Evolutionary conservation across 2,329 filamentous ascomycete genomes (phyloP).

Genomic region (Aspergillus japonicus): DNA sequence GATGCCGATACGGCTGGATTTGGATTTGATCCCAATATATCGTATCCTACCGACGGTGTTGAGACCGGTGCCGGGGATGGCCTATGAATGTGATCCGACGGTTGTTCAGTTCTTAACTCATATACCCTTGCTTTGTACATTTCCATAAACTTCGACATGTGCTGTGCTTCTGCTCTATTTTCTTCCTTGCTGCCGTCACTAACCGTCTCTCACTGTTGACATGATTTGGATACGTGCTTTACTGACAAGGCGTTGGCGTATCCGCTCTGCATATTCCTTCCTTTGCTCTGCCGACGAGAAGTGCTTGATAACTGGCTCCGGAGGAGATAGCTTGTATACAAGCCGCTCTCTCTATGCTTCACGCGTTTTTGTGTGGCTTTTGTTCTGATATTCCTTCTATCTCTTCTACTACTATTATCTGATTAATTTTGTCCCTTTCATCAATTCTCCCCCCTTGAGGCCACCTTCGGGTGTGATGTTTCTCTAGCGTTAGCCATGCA

Average conservation of each 20-base stretch:
- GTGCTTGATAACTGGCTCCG: constrained; percentile 13
- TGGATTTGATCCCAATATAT: constrained; percentile 43
- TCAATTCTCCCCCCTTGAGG: constrained; percentile 16
- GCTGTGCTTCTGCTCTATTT: constrained; percentile 15
- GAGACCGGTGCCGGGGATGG: constrained; percentile 42
- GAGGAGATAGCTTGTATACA: constrained; percentile 15
- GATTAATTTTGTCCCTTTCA: constrained; percentile 16
- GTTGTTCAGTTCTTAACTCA: constrained; percentile 35
- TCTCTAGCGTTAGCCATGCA: constrained; percentile 17
- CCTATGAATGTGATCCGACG: constrained; percentile 37
- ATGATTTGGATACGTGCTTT: constrained; percentile 32
- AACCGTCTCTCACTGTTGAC: constrained; percentile 21
- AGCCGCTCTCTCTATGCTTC: constrained; percentile 19
- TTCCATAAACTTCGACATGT: constrained; percentile 26
- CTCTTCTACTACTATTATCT: constrained; percentile 32
- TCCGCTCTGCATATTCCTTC: constrained; percentile 30
- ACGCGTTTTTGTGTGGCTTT: constrained; percentile 25
- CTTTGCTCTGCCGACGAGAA: constrained; percentile 15
- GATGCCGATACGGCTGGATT: constrained; percentile 46
- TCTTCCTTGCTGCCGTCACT: constrained; percentile 18
- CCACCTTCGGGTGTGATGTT: constrained; percentile 10
- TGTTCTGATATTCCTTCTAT: constrained; percentile 23
- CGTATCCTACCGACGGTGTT: constrained; percentile 42
- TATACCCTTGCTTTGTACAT: constrained; percentile 44
- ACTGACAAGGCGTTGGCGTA: constrained; percentile 39